Evolutionary conservation across 176 grass and related monocot genomes (phyloP), one percentile per base, ranked within the genome.

Genomic region (Oryza coarctata): DNA sequence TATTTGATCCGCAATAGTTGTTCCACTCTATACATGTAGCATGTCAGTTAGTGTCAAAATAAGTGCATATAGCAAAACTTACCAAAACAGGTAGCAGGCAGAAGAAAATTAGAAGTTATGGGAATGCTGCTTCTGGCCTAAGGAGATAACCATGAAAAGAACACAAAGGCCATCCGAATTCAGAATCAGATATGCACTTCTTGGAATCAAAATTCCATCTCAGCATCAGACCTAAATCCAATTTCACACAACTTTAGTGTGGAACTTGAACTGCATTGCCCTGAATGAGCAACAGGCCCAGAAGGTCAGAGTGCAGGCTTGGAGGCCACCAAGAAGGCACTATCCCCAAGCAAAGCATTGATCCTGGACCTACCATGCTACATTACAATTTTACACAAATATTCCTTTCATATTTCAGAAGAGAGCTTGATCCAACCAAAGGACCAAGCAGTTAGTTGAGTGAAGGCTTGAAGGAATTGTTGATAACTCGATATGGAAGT

Each of bases 1-100:
- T 76, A 98, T 98, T 91, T 98, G 95, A 91, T 98, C 95, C 61
- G 93, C 83, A 3, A 98, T 98, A 77, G 95, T 95, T 80, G 88
- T 90, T 87, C 95, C 95, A 65, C 90, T 87, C 95, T 98, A 75
- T 47, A 74, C 22, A 93, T 55, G 43, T 62, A 86, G 70, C 36
- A 71, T 83, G 23, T 12, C 73, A 62, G 17, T 74, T 4, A 82
- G 72, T 82, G 12, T 74, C 36, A 20, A 72, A 52, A 50, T 50
- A 30, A 40, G 23, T 66, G 45, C 49, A 61, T 72, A 39, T 77
- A 71, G 65, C 27, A 81, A 76, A 81, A 40, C 20, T 32, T 74
- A 40, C 40, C 49, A 70, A 87, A 70, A 76, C n/a, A 63, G 25
- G 60, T 43, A 25, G 36, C 8, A 26, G 26, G 27, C 28, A 62